Percentiles rank a stretch among this genome's conserved stretches.
Evolutionary conservation across 352 stramenopile genomes (phyloP).

Genomic region (Hyphochytrium catenoides): DNA sequence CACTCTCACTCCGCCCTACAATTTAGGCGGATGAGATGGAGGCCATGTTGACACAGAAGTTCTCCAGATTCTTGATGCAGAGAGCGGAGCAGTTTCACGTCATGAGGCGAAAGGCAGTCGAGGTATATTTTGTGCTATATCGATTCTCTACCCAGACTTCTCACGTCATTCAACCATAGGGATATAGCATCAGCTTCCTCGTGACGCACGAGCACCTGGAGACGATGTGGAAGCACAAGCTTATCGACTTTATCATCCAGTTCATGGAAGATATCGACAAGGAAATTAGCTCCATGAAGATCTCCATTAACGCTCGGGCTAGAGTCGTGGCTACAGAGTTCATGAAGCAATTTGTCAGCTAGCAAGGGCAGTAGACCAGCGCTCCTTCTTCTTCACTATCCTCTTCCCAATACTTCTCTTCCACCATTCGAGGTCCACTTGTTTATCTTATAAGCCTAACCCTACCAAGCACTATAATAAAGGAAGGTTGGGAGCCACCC

Average conservation of each 20-base stretch:
- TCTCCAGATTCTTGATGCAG: slow-evolving; percentile 88
- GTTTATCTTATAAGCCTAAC: no score
- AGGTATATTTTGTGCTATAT: slow-evolving; percentile 11
- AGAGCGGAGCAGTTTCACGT: slow-evolving; percentile 83
- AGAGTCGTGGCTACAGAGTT: slow-evolving; percentile 79
- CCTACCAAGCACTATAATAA: no score
- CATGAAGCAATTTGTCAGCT: slow-evolving; percentile 67
- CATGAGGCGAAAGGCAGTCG: slow-evolving; percentile 67
- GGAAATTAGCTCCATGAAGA: slow-evolving; percentile 93
- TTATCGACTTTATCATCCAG: slow-evolving; percentile 89
- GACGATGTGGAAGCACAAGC: slow-evolving; percentile 86
- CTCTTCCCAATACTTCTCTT: no score
- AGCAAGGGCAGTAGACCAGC: no score
- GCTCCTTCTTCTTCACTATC: no score
- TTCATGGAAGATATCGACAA: slow-evolving; percentile 96
- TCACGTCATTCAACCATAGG: slow-evolving; percentile 14
- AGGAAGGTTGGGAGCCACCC: no score
- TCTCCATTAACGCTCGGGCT: slow-evolving; percentile 76
- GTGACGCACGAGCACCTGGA: slow-evolving; percentile 80
- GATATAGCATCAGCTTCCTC: slow-evolving; percentile 88
- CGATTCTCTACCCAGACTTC: not conserved
- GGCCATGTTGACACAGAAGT: slow-evolving; percentile 79
- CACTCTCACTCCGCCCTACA: no score
- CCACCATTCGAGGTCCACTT: no score
- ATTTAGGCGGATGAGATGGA: slow-evolving; percentile 82